Evolutionary conservation across 2,329 filamentous ascomycete species (phyloP).

Genomic region (Cryphonectria naterciae): DNA sequence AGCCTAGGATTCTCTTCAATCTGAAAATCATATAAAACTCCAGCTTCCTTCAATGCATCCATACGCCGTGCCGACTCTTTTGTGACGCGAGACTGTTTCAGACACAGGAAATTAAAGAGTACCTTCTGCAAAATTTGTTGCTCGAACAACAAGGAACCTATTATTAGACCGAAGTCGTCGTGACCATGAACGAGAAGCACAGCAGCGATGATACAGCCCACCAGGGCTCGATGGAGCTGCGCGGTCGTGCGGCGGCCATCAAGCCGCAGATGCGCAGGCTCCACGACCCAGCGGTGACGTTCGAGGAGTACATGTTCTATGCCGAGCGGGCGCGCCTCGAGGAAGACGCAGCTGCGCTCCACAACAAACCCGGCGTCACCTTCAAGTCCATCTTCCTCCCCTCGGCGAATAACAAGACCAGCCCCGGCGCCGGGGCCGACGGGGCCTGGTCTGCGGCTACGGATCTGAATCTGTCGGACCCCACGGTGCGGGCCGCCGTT

Average conservation of each 20-base stretch:
- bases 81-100: background rate
- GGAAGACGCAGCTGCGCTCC: conserved; percentile 15
- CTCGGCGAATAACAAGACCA: conserved; percentile 10
- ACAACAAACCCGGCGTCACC: conserved; percentile 7
- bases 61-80: background rate
- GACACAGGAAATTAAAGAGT: background rate
- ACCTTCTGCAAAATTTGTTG: background rate
- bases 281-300: conserved; percentile 23
- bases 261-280: conserved; percentile 25
- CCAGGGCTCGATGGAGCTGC: conserved; percentile 11
- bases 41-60: background rate
- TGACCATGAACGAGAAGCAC: background rate
- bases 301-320: conserved; percentile 30
- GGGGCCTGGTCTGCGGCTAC: conserved; percentile 16
- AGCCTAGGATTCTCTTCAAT: background rate
- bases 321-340: conserved; percentile 24
- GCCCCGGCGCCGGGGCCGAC: conserved; percentile 11
- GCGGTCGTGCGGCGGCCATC: conserved; percentile 6
- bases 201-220: background rate
- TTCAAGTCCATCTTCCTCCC: conserved; percentile 25
- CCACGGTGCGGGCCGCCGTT: conserved; percentile 19
- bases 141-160: background rate
- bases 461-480: conserved; percentile 27
- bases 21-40: background rate
- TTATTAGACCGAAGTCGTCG: too few species aligned